These are phyloP conservation scores for Phalaenopsis equestris DNA, from an alignment of 106 monocot genomes.

Conservation along the genomic window DNA sequence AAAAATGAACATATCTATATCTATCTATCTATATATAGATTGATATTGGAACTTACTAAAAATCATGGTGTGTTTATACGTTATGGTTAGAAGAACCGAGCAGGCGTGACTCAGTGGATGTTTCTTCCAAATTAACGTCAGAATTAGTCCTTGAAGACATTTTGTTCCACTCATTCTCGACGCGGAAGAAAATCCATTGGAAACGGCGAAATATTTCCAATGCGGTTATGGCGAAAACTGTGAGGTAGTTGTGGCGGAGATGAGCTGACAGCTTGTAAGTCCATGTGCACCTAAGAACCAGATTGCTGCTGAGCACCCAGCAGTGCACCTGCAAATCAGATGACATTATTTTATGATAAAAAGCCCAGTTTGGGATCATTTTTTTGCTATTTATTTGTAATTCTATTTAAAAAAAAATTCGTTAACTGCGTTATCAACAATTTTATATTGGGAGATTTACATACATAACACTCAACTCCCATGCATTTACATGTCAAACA, in stretches of 20 bases:
- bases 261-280: slow-evolving; percentile 95
- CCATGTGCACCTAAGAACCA: slow-evolving; percentile 88
- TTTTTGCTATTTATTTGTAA: too few relatives aligned
- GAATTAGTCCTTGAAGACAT: slow-evolving; percentile 43
- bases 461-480: too few relatives aligned
- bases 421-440: too few relatives aligned
- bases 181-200: slow-evolving; percentile 87
- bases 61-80: slow-evolving; percentile 16
- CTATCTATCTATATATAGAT: too few relatives aligned
- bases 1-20: background rate
- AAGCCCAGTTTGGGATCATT: too few relatives aligned
- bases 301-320: slow-evolving; percentile 79
- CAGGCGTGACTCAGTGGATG: slow-evolving; percentile 41
- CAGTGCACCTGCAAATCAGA: slow-evolving; percentile 51
- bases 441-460: too few relatives aligned
- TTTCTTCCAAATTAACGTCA: slow-evolving; percentile 46
- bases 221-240: slow-evolving; percentile 66
- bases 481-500: too few relatives aligned
- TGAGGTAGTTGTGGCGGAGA: slow-evolving; percentile 91
- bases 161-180: slow-evolving; percentile 97
- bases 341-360: background rate
- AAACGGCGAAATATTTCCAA: slow-evolving; percentile 69
- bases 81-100: slow-evolving; percentile 38
- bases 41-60: background rate
- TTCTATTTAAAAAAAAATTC: too few relatives aligned